Percentiles rank a stretch among this genome's conserved stretches.
phyloP scores from a whole-genome alignment of 208 protist genomes.

The Leptomonas pyrrhocoris region DNA sequence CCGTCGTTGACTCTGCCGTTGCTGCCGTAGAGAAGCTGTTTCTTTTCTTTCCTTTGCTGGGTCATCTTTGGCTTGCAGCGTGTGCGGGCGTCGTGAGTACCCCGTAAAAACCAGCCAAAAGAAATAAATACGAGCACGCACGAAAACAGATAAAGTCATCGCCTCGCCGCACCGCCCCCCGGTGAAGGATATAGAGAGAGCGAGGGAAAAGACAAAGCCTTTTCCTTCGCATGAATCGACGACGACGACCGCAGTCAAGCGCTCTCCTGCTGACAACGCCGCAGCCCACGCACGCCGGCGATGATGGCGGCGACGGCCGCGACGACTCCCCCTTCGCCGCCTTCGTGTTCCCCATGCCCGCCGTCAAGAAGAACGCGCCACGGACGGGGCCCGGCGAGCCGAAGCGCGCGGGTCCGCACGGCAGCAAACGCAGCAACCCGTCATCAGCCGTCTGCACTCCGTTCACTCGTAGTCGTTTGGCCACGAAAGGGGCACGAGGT shows the following conservation, averaged over 20 bases:
- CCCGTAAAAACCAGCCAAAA: too few species aligned
- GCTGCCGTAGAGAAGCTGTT: too few species aligned
- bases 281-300: too few species aligned
- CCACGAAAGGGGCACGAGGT: background rate
- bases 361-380: background rate
- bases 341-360: constrained; percentile 1
- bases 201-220: too few species aligned
- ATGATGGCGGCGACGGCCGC: background rate
- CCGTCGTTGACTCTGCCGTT: too few species aligned
- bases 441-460: background rate
- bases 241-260: background rate
- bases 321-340: background rate
- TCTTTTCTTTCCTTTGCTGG: too few species aligned
- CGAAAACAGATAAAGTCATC: too few species aligned
- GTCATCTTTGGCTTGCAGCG: too few species aligned
- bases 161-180: too few species aligned
- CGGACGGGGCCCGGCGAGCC: background rate
- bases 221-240: background rate
- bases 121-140: too few species aligned
- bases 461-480: background rate
- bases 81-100: too few species aligned
- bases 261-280: background rate
- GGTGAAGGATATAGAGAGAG: too few species aligned
- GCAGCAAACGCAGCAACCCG: background rate
- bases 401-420: background rate